Percentiles rank a stretch among this genome's conserved stretches.
phyloP scores from a whole-genome alignment of 2,329 filamentous ascomycete genomes.

The Claviceps pusilla region DNA sequence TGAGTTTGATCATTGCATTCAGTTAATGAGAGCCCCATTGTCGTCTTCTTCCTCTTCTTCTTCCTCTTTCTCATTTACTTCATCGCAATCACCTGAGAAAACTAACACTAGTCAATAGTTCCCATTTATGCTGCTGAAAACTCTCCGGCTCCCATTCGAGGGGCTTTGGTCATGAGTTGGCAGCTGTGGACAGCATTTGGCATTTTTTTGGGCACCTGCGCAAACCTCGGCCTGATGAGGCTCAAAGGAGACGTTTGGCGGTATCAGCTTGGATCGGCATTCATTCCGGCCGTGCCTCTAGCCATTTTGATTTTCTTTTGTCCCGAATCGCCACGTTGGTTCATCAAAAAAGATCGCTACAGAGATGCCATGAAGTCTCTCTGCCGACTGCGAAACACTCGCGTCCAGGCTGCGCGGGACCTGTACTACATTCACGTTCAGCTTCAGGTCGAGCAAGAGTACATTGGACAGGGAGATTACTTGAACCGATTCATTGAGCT shows the following conservation, averaged over 20 bases:
- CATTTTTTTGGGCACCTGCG: slow-evolving; percentile 45
- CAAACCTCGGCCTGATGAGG: slow-evolving; percentile 35
- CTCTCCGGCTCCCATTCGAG: slow-evolving; percentile 52
- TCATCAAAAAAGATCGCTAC: slow-evolving; percentile 51
- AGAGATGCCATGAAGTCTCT: slow-evolving; percentile 43
- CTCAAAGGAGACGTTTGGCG: slow-evolving; percentile 36
- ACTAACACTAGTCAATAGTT: slow-evolving; percentile 23
- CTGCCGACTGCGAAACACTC: slow-evolving; percentile 34
- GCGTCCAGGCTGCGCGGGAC: slow-evolving; percentile 44
- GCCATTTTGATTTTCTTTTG: slow-evolving; percentile 48
- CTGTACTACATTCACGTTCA: slow-evolving; percentile 51
- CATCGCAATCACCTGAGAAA: neutral
- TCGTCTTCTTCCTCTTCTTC: neutral
- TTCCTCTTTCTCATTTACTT: neutral
- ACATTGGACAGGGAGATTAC: slow-evolving; percentile 39
- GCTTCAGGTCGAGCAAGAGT: slow-evolving; percentile 42
- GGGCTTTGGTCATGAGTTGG: slow-evolving; percentile 72
- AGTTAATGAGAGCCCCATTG: neutral
- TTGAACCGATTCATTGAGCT: slow-evolving; percentile 47
- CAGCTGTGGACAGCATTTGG: slow-evolving; percentile 52
- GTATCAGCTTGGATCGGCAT: slow-evolving; percentile 48
- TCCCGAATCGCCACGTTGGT: slow-evolving; percentile 50
- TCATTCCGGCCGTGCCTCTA: slow-evolving; percentile 44
- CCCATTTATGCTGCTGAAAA: slow-evolving; percentile 67
- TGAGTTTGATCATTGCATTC: slow-evolving; percentile 6